phyloP scores from a whole-genome alignment of 805 yeast species.

The Starmerella gropengiesseri region DNA sequence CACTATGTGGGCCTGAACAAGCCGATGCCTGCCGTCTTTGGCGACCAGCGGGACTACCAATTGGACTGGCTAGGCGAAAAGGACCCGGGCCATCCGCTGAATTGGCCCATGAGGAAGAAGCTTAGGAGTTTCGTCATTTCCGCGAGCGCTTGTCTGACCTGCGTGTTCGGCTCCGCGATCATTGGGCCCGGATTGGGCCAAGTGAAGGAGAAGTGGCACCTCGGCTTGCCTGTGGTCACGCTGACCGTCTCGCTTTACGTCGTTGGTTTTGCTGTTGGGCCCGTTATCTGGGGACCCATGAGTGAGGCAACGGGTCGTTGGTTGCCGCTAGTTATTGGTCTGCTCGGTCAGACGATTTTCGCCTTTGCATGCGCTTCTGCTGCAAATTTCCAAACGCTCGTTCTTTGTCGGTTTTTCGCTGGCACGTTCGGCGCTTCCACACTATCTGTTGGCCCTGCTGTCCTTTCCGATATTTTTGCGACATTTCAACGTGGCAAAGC shows the following conservation, averaged over 20 bases:
- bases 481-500: slow-evolving; percentile 18
- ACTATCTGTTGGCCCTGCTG: slow-evolving; percentile 17
- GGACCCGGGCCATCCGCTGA: slow-evolving; percentile 46
- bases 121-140: slow-evolving; percentile 29
- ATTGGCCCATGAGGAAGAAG: slow-evolving; percentile 37
- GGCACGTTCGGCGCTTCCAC: slow-evolving; percentile 74
- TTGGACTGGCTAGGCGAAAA: slow-evolving; percentile 29
- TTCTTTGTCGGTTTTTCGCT: slow-evolving; percentile 67
- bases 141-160: slow-evolving; percentile 28
- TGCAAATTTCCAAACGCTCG: slow-evolving; percentile 20
- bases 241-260: slow-evolving; percentile 50
- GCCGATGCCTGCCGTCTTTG: slow-evolving; percentile 8
- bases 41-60: slow-evolving; percentile 9
- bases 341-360: slow-evolving; percentile 30
- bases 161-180: slow-evolving; percentile 39
- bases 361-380: slow-evolving; percentile 20
- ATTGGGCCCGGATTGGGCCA: slow-evolving; percentile 33
- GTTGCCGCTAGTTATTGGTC: slow-evolving; percentile 41
- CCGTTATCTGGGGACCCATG: slow-evolving; percentile 53
- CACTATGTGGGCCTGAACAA: not conserved
- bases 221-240: slow-evolving; percentile 40
- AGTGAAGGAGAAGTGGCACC: slow-evolving; percentile 34
- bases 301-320: slow-evolving; percentile 49
- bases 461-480: slow-evolving; percentile 17
- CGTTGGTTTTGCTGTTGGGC: slow-evolving; percentile 59